These are phyloP conservation scores for Cryptococcus sp. DNA, from an alignment of 1,284 basidiomycete genomes.

Conservation along the genomic window DNA sequence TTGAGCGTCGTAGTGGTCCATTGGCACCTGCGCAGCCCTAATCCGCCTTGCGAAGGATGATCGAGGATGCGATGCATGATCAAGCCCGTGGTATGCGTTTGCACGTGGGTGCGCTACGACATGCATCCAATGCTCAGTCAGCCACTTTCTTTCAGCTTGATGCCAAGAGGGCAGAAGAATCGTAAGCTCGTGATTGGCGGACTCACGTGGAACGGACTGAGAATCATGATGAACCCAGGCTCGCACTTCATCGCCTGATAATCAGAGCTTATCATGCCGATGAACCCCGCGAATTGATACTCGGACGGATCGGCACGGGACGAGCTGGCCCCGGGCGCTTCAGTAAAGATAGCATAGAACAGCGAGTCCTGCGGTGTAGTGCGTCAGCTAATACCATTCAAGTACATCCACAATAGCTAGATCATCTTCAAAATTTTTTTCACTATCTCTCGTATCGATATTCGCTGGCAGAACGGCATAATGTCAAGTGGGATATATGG, in stretches of 20 bases:
- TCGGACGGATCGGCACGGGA: conserved; percentile 26
- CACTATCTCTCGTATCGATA: background rate
- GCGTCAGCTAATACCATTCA: background rate
- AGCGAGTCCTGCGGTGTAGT: conserved; percentile 18
- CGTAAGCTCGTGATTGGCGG: too few relatives aligned
- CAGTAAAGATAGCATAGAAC: conserved; percentile 42
- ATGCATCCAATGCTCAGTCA: too few relatives aligned
- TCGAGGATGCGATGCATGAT: conserved; percentile 45
- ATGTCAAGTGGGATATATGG: background rate
- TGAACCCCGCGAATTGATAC: conserved; percentile 42
- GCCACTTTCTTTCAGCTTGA: too few relatives aligned
- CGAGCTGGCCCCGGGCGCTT: conserved; percentile 18
- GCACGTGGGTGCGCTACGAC: conserved; percentile 40
- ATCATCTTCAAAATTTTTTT: background rate
- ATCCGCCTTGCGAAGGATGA: conserved; percentile 32
- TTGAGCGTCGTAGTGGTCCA: conserved; percentile 47
- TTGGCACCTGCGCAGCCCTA: conserved; percentile 44
- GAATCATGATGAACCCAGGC: conserved; percentile 44
- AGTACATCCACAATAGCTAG: background rate
- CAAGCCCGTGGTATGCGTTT: conserved; percentile 43
- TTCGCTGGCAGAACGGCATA: background rate
- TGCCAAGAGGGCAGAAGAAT: too few relatives aligned
- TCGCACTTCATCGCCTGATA: conserved; percentile 35
- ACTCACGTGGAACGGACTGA: conserved; percentile 41
- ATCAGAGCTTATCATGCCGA: conserved; percentile 34